Evolutionary conservation across 768 basidiomycete genomes (phyloP).

Genomic region (Kwoniella dejecticola): DNA sequence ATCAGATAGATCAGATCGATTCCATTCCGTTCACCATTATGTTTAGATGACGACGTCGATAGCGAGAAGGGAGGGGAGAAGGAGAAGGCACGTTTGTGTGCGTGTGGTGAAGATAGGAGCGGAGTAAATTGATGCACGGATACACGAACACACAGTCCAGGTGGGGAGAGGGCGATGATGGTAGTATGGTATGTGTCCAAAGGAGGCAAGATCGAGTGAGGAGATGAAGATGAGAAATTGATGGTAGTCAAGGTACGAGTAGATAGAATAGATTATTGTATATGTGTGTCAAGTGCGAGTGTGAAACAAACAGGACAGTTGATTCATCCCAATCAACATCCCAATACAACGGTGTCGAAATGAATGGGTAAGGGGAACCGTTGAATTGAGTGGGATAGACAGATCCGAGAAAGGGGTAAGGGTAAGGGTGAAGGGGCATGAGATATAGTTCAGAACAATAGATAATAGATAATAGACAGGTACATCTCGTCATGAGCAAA

Average conservation of each 20-base stretch:
- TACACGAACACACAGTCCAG: no score
- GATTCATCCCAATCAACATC: background rate
- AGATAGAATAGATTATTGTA: background rate
- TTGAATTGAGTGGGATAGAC: background rate
- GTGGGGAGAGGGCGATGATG: no score
- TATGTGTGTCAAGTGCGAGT: background rate
- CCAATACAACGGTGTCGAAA: background rate
- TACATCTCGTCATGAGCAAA: no score
- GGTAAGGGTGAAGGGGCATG: background rate
- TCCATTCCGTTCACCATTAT: no score
- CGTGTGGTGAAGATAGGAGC: background rate
- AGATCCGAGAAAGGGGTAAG: background rate
- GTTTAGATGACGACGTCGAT: background rate
- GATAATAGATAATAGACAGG: background rate
- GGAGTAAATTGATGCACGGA: no score
- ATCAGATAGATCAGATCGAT: no score
- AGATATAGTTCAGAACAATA: background rate
- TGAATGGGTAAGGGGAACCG: background rate
- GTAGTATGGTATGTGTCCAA: no score
- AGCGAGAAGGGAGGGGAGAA: background rate
- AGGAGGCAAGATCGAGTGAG: no score
- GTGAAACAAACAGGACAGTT: background rate
- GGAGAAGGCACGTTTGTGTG: background rate
- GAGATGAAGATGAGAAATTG: background rate
- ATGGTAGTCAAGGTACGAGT: constrained; percentile 4